Base-by-base conservation (phyloP, 345 rosid genomes). In the Sapria himalayana region DNA sequence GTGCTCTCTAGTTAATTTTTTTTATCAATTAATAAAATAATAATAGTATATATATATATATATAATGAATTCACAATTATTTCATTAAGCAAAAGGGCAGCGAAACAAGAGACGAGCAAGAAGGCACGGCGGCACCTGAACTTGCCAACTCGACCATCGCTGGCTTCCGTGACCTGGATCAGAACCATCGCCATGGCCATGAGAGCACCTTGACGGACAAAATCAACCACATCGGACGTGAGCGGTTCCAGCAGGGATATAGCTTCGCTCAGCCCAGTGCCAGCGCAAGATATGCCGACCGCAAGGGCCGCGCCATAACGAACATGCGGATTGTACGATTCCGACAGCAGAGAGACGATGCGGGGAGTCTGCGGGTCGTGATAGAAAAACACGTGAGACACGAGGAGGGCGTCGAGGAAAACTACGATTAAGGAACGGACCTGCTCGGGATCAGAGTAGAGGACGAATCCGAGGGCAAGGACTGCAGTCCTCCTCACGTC, bases 161-260 rank as follows among this genome's bases (percentile, higher is more conserved):
- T 75, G 20, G 96, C 99, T 69, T 80, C 94, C 45, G 78, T 91
- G 41, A 68, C 69, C 69, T 91, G 99, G 53, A 78, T 70, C 96
- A 91, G 74, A 51, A 91, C 99, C 99, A 91, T 91, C 29, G 99
- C 96, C 99, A 84, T 84, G 32, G 99, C 94, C 56, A 91, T 78
- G 39, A 91, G 80, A 25, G 99, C 99, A 64, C 99, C 96, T 78
- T 91, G 99, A 37, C 96, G 92, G 67, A 91, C 99, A 73, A 91
- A 91, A 63, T 84, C 96, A 35, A 91, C 94, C 20, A 84, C 96
- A 66, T 91, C 96, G 37, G 92, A 84, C 9, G 92, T 91, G 47
- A 91, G 69, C 38, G 94, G 99, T 70, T 91, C 99, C 23, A 91
- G 64, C 72, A 91, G 69, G 31, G 96, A 84, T 65, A 91, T 73